phyloP scores from a whole-genome alignment of 306 rosid genomes.

The Adenanthera pavonina region DNA sequence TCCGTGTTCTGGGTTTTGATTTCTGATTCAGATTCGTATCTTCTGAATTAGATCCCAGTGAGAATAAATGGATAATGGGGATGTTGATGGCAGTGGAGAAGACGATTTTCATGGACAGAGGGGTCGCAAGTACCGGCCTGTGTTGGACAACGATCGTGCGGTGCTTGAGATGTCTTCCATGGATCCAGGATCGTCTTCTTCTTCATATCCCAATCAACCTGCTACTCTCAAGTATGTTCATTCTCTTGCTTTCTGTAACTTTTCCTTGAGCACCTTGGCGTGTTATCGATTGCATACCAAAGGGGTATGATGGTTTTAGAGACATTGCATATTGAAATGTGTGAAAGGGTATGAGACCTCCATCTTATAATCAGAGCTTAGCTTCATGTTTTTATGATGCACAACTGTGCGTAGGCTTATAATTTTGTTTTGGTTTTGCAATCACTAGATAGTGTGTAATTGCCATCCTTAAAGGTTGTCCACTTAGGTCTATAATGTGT shows the following conservation, averaged over 20 bases:
- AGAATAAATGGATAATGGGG: constrained; percentile 70
- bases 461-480: neutral
- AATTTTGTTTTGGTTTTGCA: neutral
- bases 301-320: neutral
- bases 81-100: constrained; percentile 77
- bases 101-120: constrained; percentile 63
- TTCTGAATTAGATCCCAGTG: constrained; percentile 17
- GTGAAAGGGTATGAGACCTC: neutral
- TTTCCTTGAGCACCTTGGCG: neutral
- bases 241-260: neutral
- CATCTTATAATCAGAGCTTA: neutral
- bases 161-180: constrained; percentile 96
- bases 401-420: neutral
- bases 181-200: constrained; percentile 82
- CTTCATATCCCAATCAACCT: constrained; percentile 52
- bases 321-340: neutral
- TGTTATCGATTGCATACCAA: neutral
- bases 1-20: constrained; percentile 15
- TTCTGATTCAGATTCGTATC: constrained; percentile 34
- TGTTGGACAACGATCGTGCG: constrained; percentile 90
- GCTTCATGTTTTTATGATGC: neutral
- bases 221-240: constrained; percentile 64
- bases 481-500: neutral
- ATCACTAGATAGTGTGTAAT: neutral
- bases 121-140: constrained; percentile 89